Conservation (phyloP, 208 protist species). For the Leishmania tarentolae region DNA sequence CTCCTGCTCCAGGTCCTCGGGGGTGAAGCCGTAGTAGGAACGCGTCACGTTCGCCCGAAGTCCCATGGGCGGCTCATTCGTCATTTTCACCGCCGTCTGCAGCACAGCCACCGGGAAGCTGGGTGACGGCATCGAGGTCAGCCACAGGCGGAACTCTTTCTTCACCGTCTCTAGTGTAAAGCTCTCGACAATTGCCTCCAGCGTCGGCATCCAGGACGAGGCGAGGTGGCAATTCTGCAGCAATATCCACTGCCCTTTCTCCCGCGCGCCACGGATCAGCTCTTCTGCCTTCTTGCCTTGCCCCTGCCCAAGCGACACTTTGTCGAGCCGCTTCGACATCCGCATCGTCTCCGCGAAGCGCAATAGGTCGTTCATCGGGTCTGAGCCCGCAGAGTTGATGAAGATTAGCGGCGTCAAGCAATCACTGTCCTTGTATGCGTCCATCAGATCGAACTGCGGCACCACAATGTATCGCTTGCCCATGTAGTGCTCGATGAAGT, state of each 20-base stretch:
- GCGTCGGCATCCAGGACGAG: constrained; percentile 94
- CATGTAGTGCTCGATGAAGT: constrained; percentile 92
- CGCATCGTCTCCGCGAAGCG: constrained; percentile 95
- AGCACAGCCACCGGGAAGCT: constrained; percentile 98
- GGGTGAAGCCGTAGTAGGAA: constrained; percentile 92
- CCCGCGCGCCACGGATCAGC: constrained; percentile 81
- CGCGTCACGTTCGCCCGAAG: constrained; percentile 96
- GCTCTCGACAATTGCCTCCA: constrained; percentile 95
- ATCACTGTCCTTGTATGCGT: constrained; percentile 94
- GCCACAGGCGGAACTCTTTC: constrained; percentile 98
- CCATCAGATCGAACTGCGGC: constrained; percentile 95
- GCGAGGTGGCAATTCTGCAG: constrained; percentile 98
- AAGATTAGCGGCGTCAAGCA: constrained; percentile 96
- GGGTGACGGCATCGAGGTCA: constrained; percentile 97
- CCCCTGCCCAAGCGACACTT: constrained; percentile 97
- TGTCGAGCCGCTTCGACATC: constrained; percentile 93
- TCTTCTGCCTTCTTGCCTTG: constrained; percentile 95
- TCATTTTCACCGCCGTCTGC: constrained; percentile 98
- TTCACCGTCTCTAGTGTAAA: constrained; percentile 94
- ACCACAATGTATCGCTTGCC: constrained; percentile 95
- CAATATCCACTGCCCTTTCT: constrained; percentile 94
- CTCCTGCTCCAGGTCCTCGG: constrained; percentile 85
- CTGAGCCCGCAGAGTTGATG: constrained; percentile 96
- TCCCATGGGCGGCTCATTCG: constrained; percentile 98
- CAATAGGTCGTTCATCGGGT: constrained; percentile 95